Evolutionary conservation across 1,284 basidiomycete species (phyloP), one percentile per base, ranked within the genome.

Genomic region (Puccinia polysora): DNA sequence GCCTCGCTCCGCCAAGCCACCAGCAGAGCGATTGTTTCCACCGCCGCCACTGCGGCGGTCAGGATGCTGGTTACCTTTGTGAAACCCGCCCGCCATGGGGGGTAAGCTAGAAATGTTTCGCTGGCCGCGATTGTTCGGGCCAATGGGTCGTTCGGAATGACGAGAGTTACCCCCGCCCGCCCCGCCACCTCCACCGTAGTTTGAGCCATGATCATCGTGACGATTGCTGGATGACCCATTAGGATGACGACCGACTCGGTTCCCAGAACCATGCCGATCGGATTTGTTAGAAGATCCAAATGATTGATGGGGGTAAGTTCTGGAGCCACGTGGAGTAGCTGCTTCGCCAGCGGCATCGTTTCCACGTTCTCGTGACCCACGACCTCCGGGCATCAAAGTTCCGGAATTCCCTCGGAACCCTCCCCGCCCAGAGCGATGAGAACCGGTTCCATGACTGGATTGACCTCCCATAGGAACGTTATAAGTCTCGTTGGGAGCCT

Each of bases 31-130:
- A 25, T n/a, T 49, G 32, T 28, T 47, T 1, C 32, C 56, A 52
- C 53, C 65, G 30, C 64, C 64, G 1, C 64, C 64, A 36, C 55
- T 45, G n/a, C 65, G 52, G 4, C 65, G 50, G 20, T 68, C 65
- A 6, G 18, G 34, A 25, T 58, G 56, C 23, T 64, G 62, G 28
- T 18, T 53, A 28, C 32, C 20, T 49, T 49, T 68, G 53, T 58
- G 52, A 50, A 34, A 36, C 8, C 32, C 7, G 14, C 53, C 53
- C 7, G 52, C 18, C 30, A 49, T 25, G 18, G 65, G 56, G 30
- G 65, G 65, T 40, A 68, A 38, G 32, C 60, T 70, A 0, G 55
- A 60, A 15, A 70, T 70, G 47, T 23, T 60, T 15, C 67, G 55
- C 5, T 53, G 38, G 18, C 52, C 52, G 14, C 65, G 65, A 43